These are phyloP conservation scores for Pyrenophora seminiperda DNA, from an alignment of 2,329 filamentous ascomycete genomes.

Conservation along the genomic window DNA sequence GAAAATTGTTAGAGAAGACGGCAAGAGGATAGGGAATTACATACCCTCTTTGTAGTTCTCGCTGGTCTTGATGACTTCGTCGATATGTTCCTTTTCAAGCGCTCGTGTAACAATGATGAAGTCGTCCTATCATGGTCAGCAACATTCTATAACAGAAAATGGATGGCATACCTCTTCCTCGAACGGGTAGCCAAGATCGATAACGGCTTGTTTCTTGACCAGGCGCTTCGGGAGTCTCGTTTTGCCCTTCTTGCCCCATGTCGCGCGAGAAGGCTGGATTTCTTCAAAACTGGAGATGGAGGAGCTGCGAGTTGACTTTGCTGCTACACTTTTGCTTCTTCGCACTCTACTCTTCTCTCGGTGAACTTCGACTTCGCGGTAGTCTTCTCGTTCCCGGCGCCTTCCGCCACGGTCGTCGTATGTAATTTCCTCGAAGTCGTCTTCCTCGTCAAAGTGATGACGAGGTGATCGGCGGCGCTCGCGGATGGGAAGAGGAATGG, in stretches of 20 bases:
- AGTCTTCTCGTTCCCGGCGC: conserved; percentile 49
- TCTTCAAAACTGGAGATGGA: conserved; percentile 52
- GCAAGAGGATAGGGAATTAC: conserved; percentile 11
- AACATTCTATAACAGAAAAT: neutral
- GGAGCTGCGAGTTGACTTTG: conserved; percentile 43
- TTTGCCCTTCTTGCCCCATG: conserved; percentile 71
- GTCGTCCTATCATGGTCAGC: conserved; percentile 65
- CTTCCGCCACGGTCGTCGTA: conserved; percentile 37
- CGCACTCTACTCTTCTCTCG: conserved; percentile 50
- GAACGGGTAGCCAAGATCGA: conserved; percentile 84
- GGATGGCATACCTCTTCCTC: conserved; percentile 73
- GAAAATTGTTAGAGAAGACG: conserved; percentile 8
- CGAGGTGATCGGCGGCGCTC: conserved; percentile 55
- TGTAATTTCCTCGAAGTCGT: conserved; percentile 65
- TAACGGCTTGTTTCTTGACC: conserved; percentile 78
- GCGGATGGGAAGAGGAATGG: conserved; percentile 66
- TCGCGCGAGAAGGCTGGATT: conserved; percentile 40
- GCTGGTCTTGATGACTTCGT: conserved; percentile 82
- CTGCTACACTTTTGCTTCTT: conserved; percentile 39
- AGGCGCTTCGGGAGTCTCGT: conserved; percentile 83
- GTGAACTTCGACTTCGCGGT: conserved; percentile 56
- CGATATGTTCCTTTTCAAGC: conserved; percentile 87
- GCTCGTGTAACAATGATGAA: conserved; percentile 83
- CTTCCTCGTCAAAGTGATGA: conserved; percentile 68
- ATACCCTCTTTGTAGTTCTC: conserved; percentile 68